These are phyloP conservation scores for Ogataea nakhonphanomensis DNA, from an alignment of 805 yeast genomes.

Conservation along the genomic window DNA sequence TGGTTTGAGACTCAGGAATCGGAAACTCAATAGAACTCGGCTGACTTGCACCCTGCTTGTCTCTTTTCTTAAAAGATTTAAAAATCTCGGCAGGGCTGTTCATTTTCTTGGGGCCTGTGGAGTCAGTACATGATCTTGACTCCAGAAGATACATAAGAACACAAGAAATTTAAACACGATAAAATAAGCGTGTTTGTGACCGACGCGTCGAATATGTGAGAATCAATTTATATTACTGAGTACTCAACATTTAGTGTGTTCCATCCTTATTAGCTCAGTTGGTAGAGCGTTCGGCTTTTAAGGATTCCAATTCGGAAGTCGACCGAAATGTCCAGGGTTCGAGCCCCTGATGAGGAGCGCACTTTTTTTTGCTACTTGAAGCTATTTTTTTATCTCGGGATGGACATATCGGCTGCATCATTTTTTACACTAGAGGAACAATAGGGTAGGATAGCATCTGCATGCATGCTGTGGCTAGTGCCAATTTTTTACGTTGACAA, in stretches of 20 bases:
- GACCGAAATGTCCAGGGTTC: conserved; percentile 62
- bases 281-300: conserved; percentile 71
- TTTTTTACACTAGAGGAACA: neutral
- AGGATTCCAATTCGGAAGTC: conserved; percentile 32
- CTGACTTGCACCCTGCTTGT: conserved; percentile 1
- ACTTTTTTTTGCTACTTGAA: conserved; percentile 15
- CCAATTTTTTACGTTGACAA: no score
- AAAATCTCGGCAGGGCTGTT: conserved; percentile 20
- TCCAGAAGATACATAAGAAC: conserved; percentile 3
- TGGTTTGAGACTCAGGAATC: neutral
- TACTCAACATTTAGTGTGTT: conserved; percentile 6
- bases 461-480: no score
- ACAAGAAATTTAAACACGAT: conserved; percentile 1
- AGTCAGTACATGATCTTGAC: conserved; percentile 1
- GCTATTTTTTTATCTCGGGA: neutral
- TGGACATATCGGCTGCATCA: neutral
- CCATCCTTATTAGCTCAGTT: conserved; percentile 57
- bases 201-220: neutral
- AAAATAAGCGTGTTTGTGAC: conserved; percentile 3
- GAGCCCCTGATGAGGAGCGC: conserved; percentile 57
- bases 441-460: no score
- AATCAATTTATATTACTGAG: neutral
- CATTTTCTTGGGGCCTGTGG: conserved; percentile 6
- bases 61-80: conserved; percentile 14
- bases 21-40: no score